phyloP scores from a whole-genome alignment of 2,329 filamentous ascomycete genomes.

The Neodidymelliopsis sp. region DNA sequence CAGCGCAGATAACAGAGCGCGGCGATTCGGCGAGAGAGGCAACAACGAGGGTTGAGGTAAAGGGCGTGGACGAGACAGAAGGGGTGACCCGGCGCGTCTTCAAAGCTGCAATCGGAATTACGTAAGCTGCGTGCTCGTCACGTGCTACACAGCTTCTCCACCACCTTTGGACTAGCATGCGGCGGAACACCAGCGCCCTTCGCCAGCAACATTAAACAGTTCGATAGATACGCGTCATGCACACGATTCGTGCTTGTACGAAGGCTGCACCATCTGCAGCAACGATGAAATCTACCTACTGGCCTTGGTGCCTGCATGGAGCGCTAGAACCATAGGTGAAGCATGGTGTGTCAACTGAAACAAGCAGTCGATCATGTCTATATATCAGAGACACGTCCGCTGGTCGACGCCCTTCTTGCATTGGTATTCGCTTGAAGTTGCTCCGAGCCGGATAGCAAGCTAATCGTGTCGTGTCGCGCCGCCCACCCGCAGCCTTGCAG shows the following conservation, averaged over 20 bases:
- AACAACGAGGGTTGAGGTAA: slow-evolving; percentile 24
- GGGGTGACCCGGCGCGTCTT: slow-evolving; percentile 29
- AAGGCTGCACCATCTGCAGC: not conserved
- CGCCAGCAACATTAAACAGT: slow-evolving; percentile 3
- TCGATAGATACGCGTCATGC: slow-evolving; percentile 5
- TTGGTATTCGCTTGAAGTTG: slow-evolving; percentile 15
- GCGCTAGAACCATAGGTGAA: slow-evolving; percentile 31
- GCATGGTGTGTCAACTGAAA: slow-evolving; percentile 31
- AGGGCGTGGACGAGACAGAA: slow-evolving; percentile 28
- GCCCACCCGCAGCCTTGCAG: slow-evolving; percentile 27
- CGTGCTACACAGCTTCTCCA: not conserved
- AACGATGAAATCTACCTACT: not conserved
- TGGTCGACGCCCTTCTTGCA: slow-evolving; percentile 11
- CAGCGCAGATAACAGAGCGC: slow-evolving; percentile 16
- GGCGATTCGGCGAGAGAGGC: slow-evolving; percentile 25
- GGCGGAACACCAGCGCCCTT: not conserved
- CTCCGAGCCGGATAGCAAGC: slow-evolving; percentile 12
- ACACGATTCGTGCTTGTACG: slow-evolving; percentile 5
- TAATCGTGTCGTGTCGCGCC: slow-evolving; percentile 15
- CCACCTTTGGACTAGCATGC: not conserved
- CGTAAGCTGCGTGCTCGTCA: slow-evolving; percentile 15
- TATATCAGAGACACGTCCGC: slow-evolving; percentile 13
- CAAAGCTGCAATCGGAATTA: slow-evolving; percentile 27
- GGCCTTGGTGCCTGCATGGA: slow-evolving; percentile 17
- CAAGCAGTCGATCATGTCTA: slow-evolving; percentile 19